These are phyloP conservation scores for Epichloe uncinata DNA, from an alignment of 2,329 filamentous ascomycete genomes.

Conservation along the genomic window DNA sequence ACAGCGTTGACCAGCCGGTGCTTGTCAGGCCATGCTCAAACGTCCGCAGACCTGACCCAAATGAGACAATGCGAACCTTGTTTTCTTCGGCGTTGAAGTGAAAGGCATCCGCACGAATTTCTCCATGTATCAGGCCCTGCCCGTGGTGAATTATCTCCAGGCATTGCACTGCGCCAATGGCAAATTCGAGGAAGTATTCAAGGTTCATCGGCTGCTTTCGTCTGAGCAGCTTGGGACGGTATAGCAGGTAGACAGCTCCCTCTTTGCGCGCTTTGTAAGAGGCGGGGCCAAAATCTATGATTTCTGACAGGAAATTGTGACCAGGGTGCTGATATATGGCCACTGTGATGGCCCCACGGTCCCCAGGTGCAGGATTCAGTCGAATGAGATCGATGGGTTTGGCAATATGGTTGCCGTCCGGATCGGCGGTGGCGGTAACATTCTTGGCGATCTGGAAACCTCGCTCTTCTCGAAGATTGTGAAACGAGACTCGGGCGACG, in stretches of 20 bases:
- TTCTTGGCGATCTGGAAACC: conserved; percentile 73
- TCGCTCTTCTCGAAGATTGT: conserved; percentile 71
- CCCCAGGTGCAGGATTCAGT: conserved; percentile 52
- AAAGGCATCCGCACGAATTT: conserved; percentile 82
- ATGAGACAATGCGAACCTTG: conserved; percentile 66
- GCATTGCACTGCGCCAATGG: conserved; percentile 75
- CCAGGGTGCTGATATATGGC: conserved; percentile 73
- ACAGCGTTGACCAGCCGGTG: conserved; percentile 73
- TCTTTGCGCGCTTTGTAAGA: conserved; percentile 46
- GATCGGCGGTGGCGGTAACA: conserved; percentile 58
- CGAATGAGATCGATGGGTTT: conserved; percentile 69
- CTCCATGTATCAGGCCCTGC: conserved; percentile 75
- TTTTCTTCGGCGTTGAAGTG: conserved; percentile 64
- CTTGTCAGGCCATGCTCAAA: conserved; percentile 84
- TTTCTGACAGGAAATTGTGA: conserved; percentile 53
- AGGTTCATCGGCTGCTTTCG: conserved; percentile 53
- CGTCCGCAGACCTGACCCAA: conserved; percentile 73
- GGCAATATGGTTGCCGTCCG: conserved; percentile 61
- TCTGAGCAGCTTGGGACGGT: conserved; percentile 27
- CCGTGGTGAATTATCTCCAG: conserved; percentile 85
- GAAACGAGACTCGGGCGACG: conserved; percentile 69
- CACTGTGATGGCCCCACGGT: conserved; percentile 59
- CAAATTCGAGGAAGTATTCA: conserved; percentile 74
- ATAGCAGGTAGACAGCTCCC: conserved; percentile 35
- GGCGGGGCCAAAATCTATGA: conserved; percentile 67